phyloP scores from a whole-genome alignment of 2,329 filamentous ascomycete genomes.

The Tolypocladium inflatum region DNA sequence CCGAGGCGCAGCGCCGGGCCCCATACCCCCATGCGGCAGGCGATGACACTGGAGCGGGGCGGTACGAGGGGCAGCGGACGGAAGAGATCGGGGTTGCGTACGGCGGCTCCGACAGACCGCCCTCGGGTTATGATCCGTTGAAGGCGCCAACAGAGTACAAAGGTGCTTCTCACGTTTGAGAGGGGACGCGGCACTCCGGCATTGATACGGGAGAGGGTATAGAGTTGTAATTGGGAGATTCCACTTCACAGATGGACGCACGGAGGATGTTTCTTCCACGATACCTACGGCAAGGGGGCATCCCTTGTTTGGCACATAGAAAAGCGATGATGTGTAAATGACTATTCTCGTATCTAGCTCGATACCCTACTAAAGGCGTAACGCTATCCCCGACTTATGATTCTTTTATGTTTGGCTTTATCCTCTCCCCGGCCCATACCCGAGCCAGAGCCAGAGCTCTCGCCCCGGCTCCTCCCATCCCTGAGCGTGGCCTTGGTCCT shows the following conservation, averaged over 20 bases:
- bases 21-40: neutral
- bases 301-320: neutral
- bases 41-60: neutral
- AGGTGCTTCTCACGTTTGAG: conserved; percentile 1
- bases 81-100: neutral
- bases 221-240: no score
- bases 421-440: neutral
- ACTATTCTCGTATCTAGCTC: neutral
- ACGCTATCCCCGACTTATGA: neutral
- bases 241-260: neutral
- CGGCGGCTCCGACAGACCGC: neutral
- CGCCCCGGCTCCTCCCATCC: conserved; percentile 16
- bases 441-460: neutral
- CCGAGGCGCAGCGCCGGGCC: neutral
- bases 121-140: conserved; percentile 1
- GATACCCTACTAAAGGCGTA: neutral
- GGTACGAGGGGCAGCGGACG: neutral
- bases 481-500: conserved; percentile 8
- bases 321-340: neutral
- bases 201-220: neutral
- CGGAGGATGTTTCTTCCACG: neutral
- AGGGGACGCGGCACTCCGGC: neutral
- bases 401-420: neutral
- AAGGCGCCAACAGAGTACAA: conserved; percentile 1
- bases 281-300: neutral